Percentiles rank a stretch among this genome's conserved stretches.
These are phyloP conservation scores for Cladosporium sp. DNA, from an alignment of 2,329 filamentous ascomycete species.

Conservation along the genomic window DNA sequence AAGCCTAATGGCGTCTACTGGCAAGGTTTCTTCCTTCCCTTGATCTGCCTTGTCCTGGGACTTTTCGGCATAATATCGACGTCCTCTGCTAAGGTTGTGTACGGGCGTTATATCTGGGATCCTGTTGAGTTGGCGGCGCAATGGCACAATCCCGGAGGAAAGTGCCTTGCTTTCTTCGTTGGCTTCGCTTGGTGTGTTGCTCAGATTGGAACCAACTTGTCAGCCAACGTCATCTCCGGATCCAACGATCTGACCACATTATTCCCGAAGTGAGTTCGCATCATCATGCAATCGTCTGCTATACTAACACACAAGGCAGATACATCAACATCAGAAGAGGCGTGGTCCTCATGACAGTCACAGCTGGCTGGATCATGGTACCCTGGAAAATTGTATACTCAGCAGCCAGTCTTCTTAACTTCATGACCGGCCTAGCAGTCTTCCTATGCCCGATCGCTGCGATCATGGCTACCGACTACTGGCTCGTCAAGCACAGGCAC, in stretches of 20 bases:
- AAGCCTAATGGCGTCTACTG: slow-evolving; percentile 71
- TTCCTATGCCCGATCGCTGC: slow-evolving; percentile 62
- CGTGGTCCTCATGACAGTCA: slow-evolving; percentile 51
- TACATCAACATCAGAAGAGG: slow-evolving; percentile 43
- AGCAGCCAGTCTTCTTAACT: slow-evolving; percentile 40
- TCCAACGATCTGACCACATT: slow-evolving; percentile 41
- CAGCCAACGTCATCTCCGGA: slow-evolving; percentile 39
- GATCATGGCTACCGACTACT: slow-evolving; percentile 59
- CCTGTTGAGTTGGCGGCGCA: slow-evolving; percentile 41
- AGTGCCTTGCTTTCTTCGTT: slow-evolving; percentile 46
- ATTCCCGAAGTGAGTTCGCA: slow-evolving; percentile 28
- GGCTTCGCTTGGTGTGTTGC: slow-evolving; percentile 44
- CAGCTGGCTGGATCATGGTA: slow-evolving; percentile 34
- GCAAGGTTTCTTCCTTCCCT: slow-evolving; percentile 63
- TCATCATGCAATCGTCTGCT: background rate
- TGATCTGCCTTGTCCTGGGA: slow-evolving; percentile 61
- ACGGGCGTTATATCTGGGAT: slow-evolving; percentile 43
- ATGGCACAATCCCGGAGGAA: slow-evolving; percentile 45
- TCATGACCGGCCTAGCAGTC: slow-evolving; percentile 55
- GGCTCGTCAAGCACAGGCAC: slow-evolving; percentile 49
- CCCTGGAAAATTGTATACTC: slow-evolving; percentile 43
- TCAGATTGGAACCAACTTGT: slow-evolving; percentile 45
- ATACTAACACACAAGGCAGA: background rate
- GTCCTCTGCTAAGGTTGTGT: slow-evolving; percentile 44
- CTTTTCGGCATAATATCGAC: slow-evolving; percentile 58